Evolutionary conservation across 345 rosid species (phyloP), one percentile per base, ranked within the genome.

Genomic region (Eucalyptus sp.): DNA sequence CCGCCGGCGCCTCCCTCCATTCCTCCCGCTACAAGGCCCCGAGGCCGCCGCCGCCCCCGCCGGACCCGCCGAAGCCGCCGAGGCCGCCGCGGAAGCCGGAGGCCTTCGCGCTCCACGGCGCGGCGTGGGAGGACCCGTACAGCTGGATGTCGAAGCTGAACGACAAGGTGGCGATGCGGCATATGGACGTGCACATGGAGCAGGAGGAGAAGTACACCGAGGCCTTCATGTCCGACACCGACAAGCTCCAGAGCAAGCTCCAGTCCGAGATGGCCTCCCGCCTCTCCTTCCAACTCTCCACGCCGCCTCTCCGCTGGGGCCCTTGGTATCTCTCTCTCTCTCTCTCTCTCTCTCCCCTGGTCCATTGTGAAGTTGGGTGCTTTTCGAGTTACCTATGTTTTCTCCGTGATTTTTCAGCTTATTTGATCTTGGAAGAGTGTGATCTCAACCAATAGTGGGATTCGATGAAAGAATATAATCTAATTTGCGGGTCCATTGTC

Each of bases 121-220:
- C 66, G 54, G 93, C 96, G 25, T 98, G 99, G 99, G 97, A 97
- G 89, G 99, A 98, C 90, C 95, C 96, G 41, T 98, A 98, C 94
- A 92, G 95, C 89, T 98, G 99, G 99, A 98, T 98, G 99, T 94
- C 98, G 86, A 93, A 90, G 89, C 94, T 98, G 46, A 94, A 91
- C 50, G 99, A 98, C 92, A 95, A 95, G 91, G 99, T 98, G 71
- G 98, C 99, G 60, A 97, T 97, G 99, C 94, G 98, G 43, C 99
- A 98, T 91, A 97, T 98, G 99, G 99, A 96, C 91, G 93, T 96
- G 86, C 93, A 91, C 91, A 95, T 97, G 99, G 99, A 98, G 92
- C 97, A 95, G 90, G 99, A 98, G 89, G 99, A 97, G 92, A 98
- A 98, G 95, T 98, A 97, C 88, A 88, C 94, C 4, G 98, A 98